Evolutionary conservation across 768 basidiomycete genomes (phyloP), one percentile per base, ranked within the genome.

Genomic region (Arthromyces matolae): DNA sequence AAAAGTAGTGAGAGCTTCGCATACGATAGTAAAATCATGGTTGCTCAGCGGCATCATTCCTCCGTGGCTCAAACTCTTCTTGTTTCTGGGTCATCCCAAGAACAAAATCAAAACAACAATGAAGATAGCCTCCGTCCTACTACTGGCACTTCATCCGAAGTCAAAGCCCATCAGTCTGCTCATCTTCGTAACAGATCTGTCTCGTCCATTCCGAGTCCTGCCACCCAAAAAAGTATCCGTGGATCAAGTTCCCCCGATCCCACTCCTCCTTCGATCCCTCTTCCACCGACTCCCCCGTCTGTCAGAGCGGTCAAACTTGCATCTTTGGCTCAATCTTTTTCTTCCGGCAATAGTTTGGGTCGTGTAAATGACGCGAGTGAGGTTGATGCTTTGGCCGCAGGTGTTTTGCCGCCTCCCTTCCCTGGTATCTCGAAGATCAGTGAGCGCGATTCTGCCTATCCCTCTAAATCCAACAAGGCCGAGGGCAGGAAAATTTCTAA

Each of bases 201-300:
- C 4, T 73, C 82, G 2, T 83, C 81, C 7, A 59, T 77, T 48
- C 71, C 62, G 51, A 64, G 62, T 22, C 70, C 72, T 45, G 62
- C 61, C 46, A 71, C 69, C 39, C 68, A 71, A 10, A 64, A 70
- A 19, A 56, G 67, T 41, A 56, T 69, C 60, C n/a, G n/a, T n/a
- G n/a, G n/a, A n/a, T n/a, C n/a, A n/a, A 62, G 60, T 39, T 62
- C 57, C 23, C 66, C 70, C 57, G 69, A 60, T 51, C 65, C 70
- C 51, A 79, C 70, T 57, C 80, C 81, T 8, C 85, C 86, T 24
- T 85, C 86, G 4, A 71, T 79, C 54, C 85, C 86, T 8, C 74
- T 87, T 27, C 85, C 86, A 9, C 85, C 86, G 2, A 89, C 84
- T n/a, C 85, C 85, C 24, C 83, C 83, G 1, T 83, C 73, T 48